Evolutionary conservation across 257 asterid species (phyloP), one percentile per base, ranked within the genome.

Genomic region (Fraxinus quadrangulata): DNA sequence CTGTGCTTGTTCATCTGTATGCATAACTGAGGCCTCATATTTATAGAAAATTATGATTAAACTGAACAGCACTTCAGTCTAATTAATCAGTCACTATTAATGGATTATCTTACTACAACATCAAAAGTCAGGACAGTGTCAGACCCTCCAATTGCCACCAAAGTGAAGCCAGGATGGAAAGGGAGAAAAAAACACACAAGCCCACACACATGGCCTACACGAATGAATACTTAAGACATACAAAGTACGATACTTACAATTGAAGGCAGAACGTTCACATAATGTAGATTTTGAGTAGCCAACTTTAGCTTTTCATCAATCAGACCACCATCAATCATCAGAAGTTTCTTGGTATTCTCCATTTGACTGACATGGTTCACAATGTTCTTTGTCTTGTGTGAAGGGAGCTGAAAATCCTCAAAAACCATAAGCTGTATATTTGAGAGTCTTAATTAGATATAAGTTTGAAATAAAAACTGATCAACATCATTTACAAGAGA

Each of bases 361-460:
- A 95, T 75, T 85, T 90, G 94, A 34, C 85, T 77, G 75, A 78
- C 90, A 85, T 84, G 89, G 90, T 78, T 88, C 71, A 87, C 97
- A 26, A 95, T 83, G 86, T 91, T 88, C 79, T 95, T 95, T 40
- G 99, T 95, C 87, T 95, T 95, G 84, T 93, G 98, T 1, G 99
- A 81, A 73, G 97, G 89, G 77, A 95, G 76, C 59, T 89, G 97
- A 21, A 93, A 82, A 88, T 95, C 92, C 59, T 95, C 99, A 84
- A 90, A 93, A 51, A 92, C 84, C 89, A 89, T 21, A 81, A 95
- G 97, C 99, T 95, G 96, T 72, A 81, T 3, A 67, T 72, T 28
- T 59, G 76, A 47, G 47, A 81, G 36, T 78, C 74, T 67, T 26
- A 75, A 34, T 73, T 74, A 85, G 74, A 80, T 80, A 71, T 63